Percentiles rank a stretch among this genome's conserved stretches.
Conservation (phyloP, 1,284 basidiomycete genomes). For the Ustilago sp. region DNA sequence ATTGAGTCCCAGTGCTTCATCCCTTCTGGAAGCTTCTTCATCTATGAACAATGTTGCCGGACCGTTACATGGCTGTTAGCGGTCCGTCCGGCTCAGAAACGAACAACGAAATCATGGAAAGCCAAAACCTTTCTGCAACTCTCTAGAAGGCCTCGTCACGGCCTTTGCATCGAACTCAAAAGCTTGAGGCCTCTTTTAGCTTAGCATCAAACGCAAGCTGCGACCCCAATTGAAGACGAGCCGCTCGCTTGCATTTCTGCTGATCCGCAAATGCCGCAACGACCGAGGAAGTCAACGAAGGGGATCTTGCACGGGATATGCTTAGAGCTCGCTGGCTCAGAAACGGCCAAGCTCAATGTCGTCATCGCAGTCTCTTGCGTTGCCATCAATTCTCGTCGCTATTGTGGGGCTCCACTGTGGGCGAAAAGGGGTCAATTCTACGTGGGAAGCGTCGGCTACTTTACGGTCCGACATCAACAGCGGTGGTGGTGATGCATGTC, state of each 20-base stretch:
- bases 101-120: neutral
- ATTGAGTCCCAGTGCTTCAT: too few species aligned
- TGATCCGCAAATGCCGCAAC: neutral
- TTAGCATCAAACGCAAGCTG: neutral
- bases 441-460: neutral
- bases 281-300: neutral
- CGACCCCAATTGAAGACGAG: conserved; percentile 5
- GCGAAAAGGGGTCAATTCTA: neutral
- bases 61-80: neutral
- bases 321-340: neutral
- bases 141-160: neutral
- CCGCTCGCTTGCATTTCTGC: neutral
- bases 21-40: too few species aligned
- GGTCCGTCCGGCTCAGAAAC: neutral
- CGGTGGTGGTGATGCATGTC: neutral
- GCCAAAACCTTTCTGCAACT: neutral
- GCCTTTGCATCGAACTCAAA: neutral
- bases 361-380: neutral
- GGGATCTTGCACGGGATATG: neutral
- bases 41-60: neutral
- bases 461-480: neutral
- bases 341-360: neutral
- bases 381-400: neutral
- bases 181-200: neutral
- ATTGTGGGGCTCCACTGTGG: neutral